Evolutionary conservation across 805 yeast species (phyloP), one percentile per base, ranked within the genome.

Genomic region (Myxozyma vanderwaltii): DNA sequence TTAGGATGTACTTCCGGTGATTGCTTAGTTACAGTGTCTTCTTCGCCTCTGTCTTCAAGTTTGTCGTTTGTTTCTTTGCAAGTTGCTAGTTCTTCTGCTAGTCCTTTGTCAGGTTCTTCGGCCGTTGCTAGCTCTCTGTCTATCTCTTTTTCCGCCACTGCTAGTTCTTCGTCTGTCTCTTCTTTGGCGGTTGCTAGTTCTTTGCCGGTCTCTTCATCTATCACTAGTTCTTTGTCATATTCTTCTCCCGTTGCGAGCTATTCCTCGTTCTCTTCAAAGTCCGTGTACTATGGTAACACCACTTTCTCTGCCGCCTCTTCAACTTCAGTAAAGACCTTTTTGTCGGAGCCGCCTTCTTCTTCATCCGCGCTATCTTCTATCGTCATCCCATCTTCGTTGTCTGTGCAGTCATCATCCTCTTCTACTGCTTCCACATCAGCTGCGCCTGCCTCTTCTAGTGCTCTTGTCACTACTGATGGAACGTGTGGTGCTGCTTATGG

Each of bases 401-500:
- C n/a, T n/a, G n/a, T n/a, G n/a, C n/a, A 7, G 43, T 52, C 56
- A 24, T 31, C 43, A 19, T n/a, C 29, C 29, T 44, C 46, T n/a
- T 29, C n/a, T 13, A 13, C 38, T 35, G 19, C 1, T 5, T 40
- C 45, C 15, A 17, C 45, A 4, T 40, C 45, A 21, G 19, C 19
- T 40, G 19, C 45, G 19, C 3, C 24, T 40, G 19, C 24, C 24
- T 40, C 45, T 7, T 6, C 23, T 17, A 13, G 12, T 12, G 7
- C 40, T 41, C 29, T 38, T 27, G 40, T n/a, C 49, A 39, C 54
- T 8, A 40, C 54, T 27, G 59, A 59, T 23, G 63, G 63, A 43
- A 36, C 43, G 10, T 59, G 63, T 33, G 63, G 63, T 19, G 44
- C 48, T 2, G 47, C 19, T 5, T 27, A 29, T 33, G 52, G 47